These are phyloP conservation scores for Colletotrichum somersetense DNA, from an alignment of 2,329 filamentous ascomycete species.

Conservation along the genomic window DNA sequence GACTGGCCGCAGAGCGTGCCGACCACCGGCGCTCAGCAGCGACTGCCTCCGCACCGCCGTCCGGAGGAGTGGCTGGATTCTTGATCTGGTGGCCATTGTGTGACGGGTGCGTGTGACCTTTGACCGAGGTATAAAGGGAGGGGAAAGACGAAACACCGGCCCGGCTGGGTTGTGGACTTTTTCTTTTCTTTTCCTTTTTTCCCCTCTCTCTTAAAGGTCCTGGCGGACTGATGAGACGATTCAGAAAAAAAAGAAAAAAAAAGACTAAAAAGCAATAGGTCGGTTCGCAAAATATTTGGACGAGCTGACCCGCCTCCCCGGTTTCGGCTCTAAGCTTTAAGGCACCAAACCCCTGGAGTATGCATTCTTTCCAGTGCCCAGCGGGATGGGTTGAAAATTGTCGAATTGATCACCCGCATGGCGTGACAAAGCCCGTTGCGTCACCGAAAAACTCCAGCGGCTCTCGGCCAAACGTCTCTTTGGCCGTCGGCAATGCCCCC, in stretches of 20 bases:
- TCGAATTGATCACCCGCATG: conserved; percentile 13
- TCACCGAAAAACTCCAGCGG: conserved; percentile 12
- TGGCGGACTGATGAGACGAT: conserved; percentile 1
- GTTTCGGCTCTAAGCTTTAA: conserved; percentile 33
- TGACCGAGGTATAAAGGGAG: conserved; percentile 8
- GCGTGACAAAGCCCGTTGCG: conserved; percentile 16
- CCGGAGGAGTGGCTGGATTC: conserved; percentile 42
- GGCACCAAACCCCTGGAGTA: conserved; percentile 17
- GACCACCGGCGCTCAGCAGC: conserved; percentile 32
- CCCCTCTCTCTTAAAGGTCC: background rate
- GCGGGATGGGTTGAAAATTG: conserved; percentile 2
- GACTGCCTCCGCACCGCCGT: conserved; percentile 41
- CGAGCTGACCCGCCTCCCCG: conserved; percentile 17
- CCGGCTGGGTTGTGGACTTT: conserved; percentile 4
- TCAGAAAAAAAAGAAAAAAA: background rate
- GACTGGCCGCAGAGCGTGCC: conserved; percentile 31
- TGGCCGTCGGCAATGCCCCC: conserved; percentile 30
- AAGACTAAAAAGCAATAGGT: conserved; percentile 20
- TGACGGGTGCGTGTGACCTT: background rate
- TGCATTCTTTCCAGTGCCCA: conserved; percentile 1
- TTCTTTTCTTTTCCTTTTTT: background rate
- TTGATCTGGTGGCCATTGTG: conserved; percentile 43
- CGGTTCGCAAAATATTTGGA: conserved; percentile 16
- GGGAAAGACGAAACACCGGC: conserved; percentile 3
- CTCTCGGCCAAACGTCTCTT: conserved; percentile 23